Evolutionary conservation across 1,139 yeast species (phyloP), one percentile per base, ranked within the genome.

Genomic region (Kodamaea fungicola): DNA sequence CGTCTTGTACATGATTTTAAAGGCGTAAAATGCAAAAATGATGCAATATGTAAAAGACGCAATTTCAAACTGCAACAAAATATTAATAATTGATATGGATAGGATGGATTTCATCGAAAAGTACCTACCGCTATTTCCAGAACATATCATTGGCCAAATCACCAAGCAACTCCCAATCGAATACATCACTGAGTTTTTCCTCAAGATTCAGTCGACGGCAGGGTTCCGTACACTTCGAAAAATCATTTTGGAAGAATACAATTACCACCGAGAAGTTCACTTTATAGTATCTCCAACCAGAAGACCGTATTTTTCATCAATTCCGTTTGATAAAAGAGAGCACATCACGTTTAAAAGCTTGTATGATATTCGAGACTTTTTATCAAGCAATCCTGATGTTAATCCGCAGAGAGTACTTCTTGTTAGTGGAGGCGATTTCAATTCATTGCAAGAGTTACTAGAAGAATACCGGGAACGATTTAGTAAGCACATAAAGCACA

Each of bases 381-480:
- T 66, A 8, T 38, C 40, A 9, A 47, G 43, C 10, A 57, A 62
- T 39, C 55, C 52, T 1, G 63, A 61, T 33, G 49, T 66, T 12
- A 47, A 46, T 8, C 72, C 73, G 2, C 38, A 43, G 7, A 52
- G 51, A 34, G 31, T 62, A 12, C 42, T 62, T 12, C 44, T 67
- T 24, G 45, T 60, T n/a, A 54, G 64, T 16, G 66, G 68, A 10
- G 60, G 61, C 12, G 71, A 65, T 41, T 62, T 63, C 43, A 41
- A 44, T 24, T 57, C 67, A 2, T 43, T 66, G 40, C 54, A 49
- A 27, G 48, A 49, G 2, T 42, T 67, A 21, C 46, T 67, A 36
- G 34, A 33, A 3, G 46, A 50, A 22, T 58, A 52, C 35, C 36
- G 51, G 19, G 37, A 34, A 0, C 35, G 62, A 28, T 44, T 66